Conservation (phyloP, 2,329 filamentous ascomycete genomes). For the Cytospora leucostoma region DNA sequence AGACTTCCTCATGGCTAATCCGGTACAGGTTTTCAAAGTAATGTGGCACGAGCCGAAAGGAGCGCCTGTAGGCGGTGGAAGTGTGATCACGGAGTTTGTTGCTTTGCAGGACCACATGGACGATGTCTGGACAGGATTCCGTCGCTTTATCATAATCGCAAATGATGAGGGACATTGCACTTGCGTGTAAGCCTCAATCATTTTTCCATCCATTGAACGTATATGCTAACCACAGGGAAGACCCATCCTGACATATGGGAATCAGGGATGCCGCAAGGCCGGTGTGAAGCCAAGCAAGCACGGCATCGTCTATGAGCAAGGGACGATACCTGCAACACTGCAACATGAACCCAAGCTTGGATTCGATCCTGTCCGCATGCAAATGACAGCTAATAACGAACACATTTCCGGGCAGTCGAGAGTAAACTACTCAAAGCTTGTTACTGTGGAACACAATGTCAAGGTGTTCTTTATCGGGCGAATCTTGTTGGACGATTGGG, state of each 20-base stretch:
- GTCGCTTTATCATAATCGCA: slow-evolving; percentile 56
- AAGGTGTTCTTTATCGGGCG: slow-evolving; percentile 59
- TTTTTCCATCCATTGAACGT: neutral
- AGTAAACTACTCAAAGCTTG: slow-evolving; percentile 59
- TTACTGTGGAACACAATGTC: slow-evolving; percentile 61
- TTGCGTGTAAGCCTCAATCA: slow-evolving; percentile 53
- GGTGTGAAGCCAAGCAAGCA: slow-evolving; percentile 55
- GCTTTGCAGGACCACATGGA: slow-evolving; percentile 34
- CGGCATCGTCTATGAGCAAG: slow-evolving; percentile 51
- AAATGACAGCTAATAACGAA: slow-evolving; percentile 47
- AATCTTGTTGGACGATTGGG: slow-evolving; percentile 43
- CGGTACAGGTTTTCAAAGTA: slow-evolving; percentile 54
- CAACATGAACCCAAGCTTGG: slow-evolving; percentile 50
- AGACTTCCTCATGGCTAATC: slow-evolving; percentile 2
- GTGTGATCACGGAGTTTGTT: slow-evolving; percentile 36
- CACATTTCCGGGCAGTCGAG: slow-evolving; percentile 52
- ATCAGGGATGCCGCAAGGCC: slow-evolving; percentile 53
- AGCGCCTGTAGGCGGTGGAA: slow-evolving; percentile 16
- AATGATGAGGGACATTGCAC: slow-evolving; percentile 55
- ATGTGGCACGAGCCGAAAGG: slow-evolving; percentile 53
- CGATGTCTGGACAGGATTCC: slow-evolving; percentile 51
- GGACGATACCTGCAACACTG: slow-evolving; percentile 38
- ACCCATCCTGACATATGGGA: slow-evolving; percentile 58
- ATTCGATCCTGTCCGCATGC: slow-evolving; percentile 48
- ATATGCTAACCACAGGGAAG: slow-evolving; percentile 36